Percentiles rank a stretch among this genome's conserved stretches.
These are phyloP conservation scores for Globisporangium spinosum DNA, from an alignment of 352 stramenopile species.

Conservation along the genomic window DNA sequence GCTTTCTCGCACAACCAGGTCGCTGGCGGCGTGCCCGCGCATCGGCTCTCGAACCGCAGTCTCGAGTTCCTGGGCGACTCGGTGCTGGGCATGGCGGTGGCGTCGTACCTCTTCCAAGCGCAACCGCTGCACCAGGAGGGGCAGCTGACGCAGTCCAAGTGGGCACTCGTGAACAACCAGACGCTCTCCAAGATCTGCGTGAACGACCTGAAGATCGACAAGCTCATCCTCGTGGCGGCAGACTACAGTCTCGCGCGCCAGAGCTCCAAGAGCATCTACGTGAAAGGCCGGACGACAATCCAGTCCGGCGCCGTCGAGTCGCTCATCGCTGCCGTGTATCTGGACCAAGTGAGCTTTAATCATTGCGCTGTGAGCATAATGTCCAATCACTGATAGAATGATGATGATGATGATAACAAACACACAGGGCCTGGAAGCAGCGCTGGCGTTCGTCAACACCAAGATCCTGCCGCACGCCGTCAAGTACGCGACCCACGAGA, in stretches of 20 bases:
- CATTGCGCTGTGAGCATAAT: background rate
- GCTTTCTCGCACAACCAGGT: conserved; percentile 44
- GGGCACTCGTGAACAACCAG: conserved; percentile 72
- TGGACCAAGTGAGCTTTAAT: conserved; percentile 47
- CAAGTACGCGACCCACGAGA: conserved; percentile 47
- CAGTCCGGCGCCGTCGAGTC: conserved; percentile 69
- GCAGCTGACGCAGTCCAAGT: conserved; percentile 67
- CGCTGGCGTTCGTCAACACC: conserved; percentile 61
- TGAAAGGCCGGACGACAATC: conserved; percentile 67
- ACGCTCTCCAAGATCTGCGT: conserved; percentile 63
- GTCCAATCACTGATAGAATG: too few species aligned
- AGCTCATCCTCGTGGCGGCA: conserved; percentile 56
- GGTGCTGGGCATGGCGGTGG: conserved; percentile 55
- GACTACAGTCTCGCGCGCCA: conserved; percentile 34
- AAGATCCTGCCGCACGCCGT: conserved; percentile 57
- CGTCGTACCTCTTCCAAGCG: conserved; percentile 71
- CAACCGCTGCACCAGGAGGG: conserved; percentile 68
- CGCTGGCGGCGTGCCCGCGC: conserved; percentile 32
- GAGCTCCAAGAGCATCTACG: conserved; percentile 25
- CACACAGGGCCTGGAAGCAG: conserved; percentile 44
- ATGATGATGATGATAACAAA: background rate
- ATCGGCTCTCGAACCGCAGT: conserved; percentile 76
- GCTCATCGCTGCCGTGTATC: conserved; percentile 74
- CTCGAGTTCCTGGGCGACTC: conserved; percentile 84
- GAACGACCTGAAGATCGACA: conserved; percentile 49